A percentile compares a stretch with the other conserved stretches of the same genome.
Evolutionary conservation across 2,329 filamentous ascomycete genomes (phyloP).

Genomic region (Ophiosphaerella korrae): DNA sequence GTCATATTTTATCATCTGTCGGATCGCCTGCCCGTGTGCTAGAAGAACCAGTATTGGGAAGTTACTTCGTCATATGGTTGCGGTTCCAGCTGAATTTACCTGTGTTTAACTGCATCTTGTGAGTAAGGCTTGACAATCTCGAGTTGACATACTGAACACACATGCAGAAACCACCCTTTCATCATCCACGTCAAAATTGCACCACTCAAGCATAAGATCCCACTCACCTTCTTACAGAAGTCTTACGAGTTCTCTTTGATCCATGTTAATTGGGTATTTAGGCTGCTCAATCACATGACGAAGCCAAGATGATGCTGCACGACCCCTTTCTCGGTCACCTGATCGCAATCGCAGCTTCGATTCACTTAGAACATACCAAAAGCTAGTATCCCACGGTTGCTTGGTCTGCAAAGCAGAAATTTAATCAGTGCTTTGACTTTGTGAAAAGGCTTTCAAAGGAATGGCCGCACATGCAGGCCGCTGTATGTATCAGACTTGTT

Average conservation of each 20-base stretch:
- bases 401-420: conserved; percentile 4
- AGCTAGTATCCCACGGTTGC: conserved; percentile 9
- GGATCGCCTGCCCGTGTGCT: conserved; percentile 9
- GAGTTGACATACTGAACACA: background rate
- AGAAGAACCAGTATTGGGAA: conserved; percentile 2
- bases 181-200: conserved; percentile 8
- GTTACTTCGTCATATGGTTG: conserved; percentile 8
- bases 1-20: conserved; percentile 1
- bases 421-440: conserved; percentile 6
- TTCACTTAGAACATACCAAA: conserved; percentile 10
- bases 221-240: conserved; percentile 11
- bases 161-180: conserved; percentile 12
- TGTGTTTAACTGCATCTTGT: conserved; percentile 8
- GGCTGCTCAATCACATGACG: conserved; percentile 8
- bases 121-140: background rate
- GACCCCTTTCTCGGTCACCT: conserved; percentile 11
- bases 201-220: background rate
- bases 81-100: conserved; percentile 4
- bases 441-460: conserved; percentile 6
- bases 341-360: conserved; percentile 10
- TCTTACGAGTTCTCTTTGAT: conserved; percentile 11
- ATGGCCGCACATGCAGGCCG: conserved; percentile 6
- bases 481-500: background rate
- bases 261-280: conserved; percentile 10
- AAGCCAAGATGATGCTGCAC: conserved; percentile 4